Base-by-base conservation (phyloP, 1,139 yeast species). In the Pichia sp. region DNA sequence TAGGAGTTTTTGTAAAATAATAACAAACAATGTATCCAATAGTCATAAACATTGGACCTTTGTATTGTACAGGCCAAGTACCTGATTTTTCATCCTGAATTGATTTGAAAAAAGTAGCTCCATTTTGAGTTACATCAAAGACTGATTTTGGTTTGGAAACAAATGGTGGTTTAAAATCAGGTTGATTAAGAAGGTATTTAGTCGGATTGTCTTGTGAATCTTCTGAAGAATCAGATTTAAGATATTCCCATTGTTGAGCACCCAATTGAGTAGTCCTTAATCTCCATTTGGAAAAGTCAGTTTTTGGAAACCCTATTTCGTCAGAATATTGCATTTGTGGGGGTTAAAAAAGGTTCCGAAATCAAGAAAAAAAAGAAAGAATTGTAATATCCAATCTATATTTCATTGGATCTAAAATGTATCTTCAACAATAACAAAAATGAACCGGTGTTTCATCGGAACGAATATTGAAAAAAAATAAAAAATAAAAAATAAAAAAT, bases 11-110 rank as follows among this genome's bases (percentile, higher is more conserved):
- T 18, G 91, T 72, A 59, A 78, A 80, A 59, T 88, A 86, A 54
- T 76, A 73, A 3, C 88, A 78, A 1, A 75, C 84, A 16, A 91
- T 78, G 54, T 83, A 86, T 1, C 98, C 97, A 47, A 89, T 82
- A 1, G 91, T 78, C 86, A 93, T 79, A 63, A 93, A 93, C 95
- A 89, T 88, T 3, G 98, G 98, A 1, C 99, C 99, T 49, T 88
- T 88, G 58, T 91, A 93, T 58, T 86, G 95, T 54, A 85, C 79
- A 0, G 97, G 96, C 64, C 91, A 84, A 13, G 78, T 78, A 1
- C 98, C 99, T 26, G 80, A 75, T 1, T 64, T 62, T 20, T 75
- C 74, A 46, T 85, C 93, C 60, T 91, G 97, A 18, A 91, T 59
- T 13, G 70, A 59, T 19, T 71, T 59, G 43, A 86, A 72, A 56